Conservation (phyloP, 164 flowering plant genomes). For the Euptelea pleiosperma region DNA sequence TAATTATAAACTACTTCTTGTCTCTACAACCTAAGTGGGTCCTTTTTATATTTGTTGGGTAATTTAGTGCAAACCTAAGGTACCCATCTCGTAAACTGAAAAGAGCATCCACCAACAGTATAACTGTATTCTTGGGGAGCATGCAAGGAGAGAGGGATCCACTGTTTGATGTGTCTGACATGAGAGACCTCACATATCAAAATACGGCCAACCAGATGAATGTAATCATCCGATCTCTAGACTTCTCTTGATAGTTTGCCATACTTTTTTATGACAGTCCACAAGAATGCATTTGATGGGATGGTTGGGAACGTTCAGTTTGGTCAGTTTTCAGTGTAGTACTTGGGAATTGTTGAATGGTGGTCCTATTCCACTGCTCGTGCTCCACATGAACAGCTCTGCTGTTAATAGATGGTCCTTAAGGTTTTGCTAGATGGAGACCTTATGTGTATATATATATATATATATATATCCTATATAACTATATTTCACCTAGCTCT, state of each 20-base stretch:
- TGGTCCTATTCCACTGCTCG: neutral
- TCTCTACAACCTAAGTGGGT: neutral
- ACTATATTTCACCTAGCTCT: constrained; percentile 1
- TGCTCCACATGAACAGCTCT: neutral
- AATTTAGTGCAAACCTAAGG: too few species aligned
- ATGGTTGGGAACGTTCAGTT: neutral
- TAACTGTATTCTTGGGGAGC: too few species aligned
- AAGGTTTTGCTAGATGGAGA: neutral
- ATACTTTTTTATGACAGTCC: neutral
- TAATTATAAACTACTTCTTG: constrained; percentile 13
- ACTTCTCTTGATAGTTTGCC: neutral
- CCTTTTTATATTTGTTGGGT: neutral
- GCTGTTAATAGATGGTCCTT: neutral
- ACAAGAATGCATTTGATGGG: neutral
- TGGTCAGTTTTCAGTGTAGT: neutral
- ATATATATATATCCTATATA: neutral
- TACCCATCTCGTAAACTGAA: too few species aligned
- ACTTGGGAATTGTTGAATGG: neutral
- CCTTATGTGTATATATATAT: too few species aligned
- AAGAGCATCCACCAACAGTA: too few species aligned
- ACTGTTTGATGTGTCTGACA: too few species aligned
- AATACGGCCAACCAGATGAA: too few species aligned
- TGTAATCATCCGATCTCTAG: too few species aligned
- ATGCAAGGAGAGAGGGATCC: too few species aligned
- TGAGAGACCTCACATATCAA: too few species aligned